phyloP scores from a whole-genome alignment of 2,329 filamentous ascomycete species.

The Cercospora berteroae region DNA sequence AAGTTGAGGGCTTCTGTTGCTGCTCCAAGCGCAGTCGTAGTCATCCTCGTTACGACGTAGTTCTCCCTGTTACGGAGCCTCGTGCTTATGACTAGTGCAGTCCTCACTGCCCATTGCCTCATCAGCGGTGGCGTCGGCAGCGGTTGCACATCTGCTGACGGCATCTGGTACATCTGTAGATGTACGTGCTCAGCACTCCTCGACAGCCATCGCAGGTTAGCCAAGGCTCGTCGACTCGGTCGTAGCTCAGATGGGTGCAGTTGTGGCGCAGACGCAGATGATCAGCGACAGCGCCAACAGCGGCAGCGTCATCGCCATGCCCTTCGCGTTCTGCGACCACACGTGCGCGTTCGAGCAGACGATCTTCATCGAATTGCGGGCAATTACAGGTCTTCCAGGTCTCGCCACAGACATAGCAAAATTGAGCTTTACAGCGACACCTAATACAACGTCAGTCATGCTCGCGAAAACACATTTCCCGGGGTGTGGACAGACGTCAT shows the following conservation, averaged over 20 bases:
- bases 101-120: too few species aligned
- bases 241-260: neutral
- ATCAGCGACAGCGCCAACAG: neutral
- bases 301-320: neutral
- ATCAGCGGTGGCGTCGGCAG: neutral
- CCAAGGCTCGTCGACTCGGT: neutral
- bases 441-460: neutral
- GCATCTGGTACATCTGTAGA: neutral
- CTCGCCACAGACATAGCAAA: conserved; percentile 18
- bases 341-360: conserved; percentile 4
- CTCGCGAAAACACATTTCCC: too few species aligned
- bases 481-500: conserved; percentile 23
- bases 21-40: too few species aligned
- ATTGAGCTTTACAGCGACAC: conserved; percentile 14
- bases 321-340: neutral
- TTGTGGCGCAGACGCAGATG: neutral
- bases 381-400: conserved; percentile 7
- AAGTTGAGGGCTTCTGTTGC: too few species aligned
- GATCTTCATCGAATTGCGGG: conserved; percentile 3
- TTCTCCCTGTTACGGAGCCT: too few species aligned
- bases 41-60: too few species aligned
- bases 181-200: too few species aligned
- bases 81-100: too few species aligned
- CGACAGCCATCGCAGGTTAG: neutral
- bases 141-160: neutral